Evolutionary conservation across 2,329 filamentous ascomycete genomes (phyloP), one percentile per base, ranked within the genome.

Genomic region (Didymella pinodella): DNA sequence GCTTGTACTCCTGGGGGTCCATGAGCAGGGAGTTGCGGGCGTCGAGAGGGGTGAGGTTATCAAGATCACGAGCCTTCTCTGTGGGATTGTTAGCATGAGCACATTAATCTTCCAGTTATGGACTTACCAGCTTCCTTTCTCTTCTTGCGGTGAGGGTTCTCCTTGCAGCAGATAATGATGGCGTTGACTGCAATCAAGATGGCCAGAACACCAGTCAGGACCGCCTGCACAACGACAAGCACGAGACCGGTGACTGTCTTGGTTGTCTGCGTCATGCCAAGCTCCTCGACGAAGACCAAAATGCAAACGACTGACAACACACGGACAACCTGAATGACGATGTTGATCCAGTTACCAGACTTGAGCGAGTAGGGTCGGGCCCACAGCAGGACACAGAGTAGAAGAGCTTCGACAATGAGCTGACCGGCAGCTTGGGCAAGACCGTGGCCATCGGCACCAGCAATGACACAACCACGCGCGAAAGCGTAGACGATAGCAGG

Each of bases 201-300:
- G 3, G 92, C 93, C 56, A 99, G 83, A 25, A 92, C 78, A 62
- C 86, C 93, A 6, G 93, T 96, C 66, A 99, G 81, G 0, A 89
- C 86, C 0, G 91, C 91, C 79, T 99, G 95, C 5, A 98, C 85
- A n/a, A 89, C 92, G 65, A 98, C 95, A 59, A 99, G 84, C 16
- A 93, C 91, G n/a, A 98, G 87, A 54, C 95, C 95, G 16, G 92
- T 94, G 48, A 98, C 86, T 0, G 95, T 98, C 82, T 97, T 92
- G 10, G 94, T 97, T 10, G 93, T 96, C 77, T 97, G 89, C 6
- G 88, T 85, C 67, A 99, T 89, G 57, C 91, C 91, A 53, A 99
- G 88, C 79, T 98, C 90, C 74, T 98, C 90, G 28, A 98, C 94
- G 70, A 98, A 99, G 50, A 98, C 84, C 65, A 99, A 81, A 68